phyloP scores from a whole-genome alignment of 2,329 filamentous ascomycete genomes.

The Botrytis porri region DNA sequence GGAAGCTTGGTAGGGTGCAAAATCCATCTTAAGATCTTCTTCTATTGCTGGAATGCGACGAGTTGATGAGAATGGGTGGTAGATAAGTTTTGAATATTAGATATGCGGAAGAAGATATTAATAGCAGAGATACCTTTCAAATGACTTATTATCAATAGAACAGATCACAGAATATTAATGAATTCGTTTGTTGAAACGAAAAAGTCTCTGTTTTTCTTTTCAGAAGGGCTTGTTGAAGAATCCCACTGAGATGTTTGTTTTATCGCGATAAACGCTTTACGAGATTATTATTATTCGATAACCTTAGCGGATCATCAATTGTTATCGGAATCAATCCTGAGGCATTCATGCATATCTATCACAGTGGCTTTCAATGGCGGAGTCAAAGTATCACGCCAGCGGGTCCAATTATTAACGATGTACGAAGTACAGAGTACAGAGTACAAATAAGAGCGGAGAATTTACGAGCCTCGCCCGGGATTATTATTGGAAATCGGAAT shows the following conservation, averaged over 20 bases:
- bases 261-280: constrained; percentile 15
- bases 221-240: constrained; percentile 2
- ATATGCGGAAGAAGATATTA: background rate
- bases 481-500: background rate
- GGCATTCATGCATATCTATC: background rate
- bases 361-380: background rate
- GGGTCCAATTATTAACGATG: background rate
- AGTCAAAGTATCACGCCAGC: background rate
- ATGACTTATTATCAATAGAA: background rate
- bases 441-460: background rate
- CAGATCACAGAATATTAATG: background rate
- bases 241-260: background rate
- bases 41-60: background rate
- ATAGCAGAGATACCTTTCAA: background rate
- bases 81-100: background rate
- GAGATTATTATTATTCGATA: background rate
- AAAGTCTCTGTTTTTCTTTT: background rate
- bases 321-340: background rate
- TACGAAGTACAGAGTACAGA: no score
- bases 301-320: background rate
- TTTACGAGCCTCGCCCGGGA: background rate
- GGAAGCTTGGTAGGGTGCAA: constrained; percentile 94
- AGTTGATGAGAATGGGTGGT: background rate
- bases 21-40: constrained; percentile 62
- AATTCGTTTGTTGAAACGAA: background rate